A percentile compares a stretch with the other conserved stretches of the same genome.
Conservation (phyloP, 768 basidiomycete genomes). For the Termitomyces sp. region DNA sequence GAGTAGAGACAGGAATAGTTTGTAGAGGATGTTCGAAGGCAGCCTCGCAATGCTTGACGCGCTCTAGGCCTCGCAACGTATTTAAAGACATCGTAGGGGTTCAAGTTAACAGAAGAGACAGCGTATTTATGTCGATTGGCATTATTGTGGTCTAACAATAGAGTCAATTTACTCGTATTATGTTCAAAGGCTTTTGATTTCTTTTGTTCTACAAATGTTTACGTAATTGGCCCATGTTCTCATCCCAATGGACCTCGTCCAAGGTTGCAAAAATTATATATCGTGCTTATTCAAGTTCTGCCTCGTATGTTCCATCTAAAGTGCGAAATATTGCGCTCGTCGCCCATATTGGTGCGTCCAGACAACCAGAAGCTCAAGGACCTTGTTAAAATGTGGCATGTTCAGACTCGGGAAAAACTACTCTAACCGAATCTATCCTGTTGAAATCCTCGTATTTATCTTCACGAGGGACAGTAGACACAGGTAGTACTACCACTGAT, state of each 20-base stretch:
- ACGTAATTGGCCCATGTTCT: slow-evolving; percentile 16
- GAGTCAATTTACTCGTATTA: slow-evolving; percentile 25
- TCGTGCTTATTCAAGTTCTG: slow-evolving; percentile 29
- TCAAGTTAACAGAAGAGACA: slow-evolving; percentile 13
- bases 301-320: slow-evolving; percentile 36
- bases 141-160: slow-evolving; percentile 22
- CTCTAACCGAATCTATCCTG: slow-evolving; percentile 84
- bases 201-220: not conserved
- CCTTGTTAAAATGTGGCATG: not conserved
- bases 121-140: slow-evolving; percentile 12
- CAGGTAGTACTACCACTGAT: slow-evolving; percentile 88
- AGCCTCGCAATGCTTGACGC: slow-evolving; percentile 39
- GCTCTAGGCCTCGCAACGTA: slow-evolving; percentile 35
- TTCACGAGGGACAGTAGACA: slow-evolving; percentile 79
- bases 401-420: slow-evolving; percentile 87
- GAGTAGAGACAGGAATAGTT: slow-evolving; percentile 44
- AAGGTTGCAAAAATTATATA: slow-evolving; percentile 2
- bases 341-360: slow-evolving; percentile 75
- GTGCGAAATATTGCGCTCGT: slow-evolving; percentile 81
- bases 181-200: slow-evolving; percentile 13
- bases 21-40: slow-evolving; percentile 40
- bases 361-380: not conserved
- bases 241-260: slow-evolving; percentile 16
- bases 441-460: slow-evolving; percentile 71
- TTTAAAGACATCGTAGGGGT: slow-evolving; percentile 27